phyloP scores from a whole-genome alignment of 1,139 yeast species.

The Suhomyces choctaworum region DNA sequence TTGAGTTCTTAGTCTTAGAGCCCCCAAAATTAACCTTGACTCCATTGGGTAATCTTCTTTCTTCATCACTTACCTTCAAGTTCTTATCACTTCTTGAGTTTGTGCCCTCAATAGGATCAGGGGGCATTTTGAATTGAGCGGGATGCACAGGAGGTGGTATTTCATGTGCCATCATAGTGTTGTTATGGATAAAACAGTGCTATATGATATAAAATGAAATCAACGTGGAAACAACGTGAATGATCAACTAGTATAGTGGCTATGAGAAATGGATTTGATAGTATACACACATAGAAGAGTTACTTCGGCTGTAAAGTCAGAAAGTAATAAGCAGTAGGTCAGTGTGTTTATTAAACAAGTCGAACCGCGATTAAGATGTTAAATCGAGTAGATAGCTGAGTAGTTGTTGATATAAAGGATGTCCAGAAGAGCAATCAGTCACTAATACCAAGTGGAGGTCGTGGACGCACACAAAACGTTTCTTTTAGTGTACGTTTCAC shows the following conservation, averaged over 20 bases:
- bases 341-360: too few relatives aligned
- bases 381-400: too few relatives aligned
- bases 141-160: constrained; percentile 30
- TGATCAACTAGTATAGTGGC: too few relatives aligned
- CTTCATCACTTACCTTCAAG: constrained; percentile 19
- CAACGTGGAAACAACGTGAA: constrained; percentile 10
- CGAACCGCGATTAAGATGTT: too few relatives aligned
- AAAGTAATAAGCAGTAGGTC: too few relatives aligned
- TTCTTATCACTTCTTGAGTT: constrained; percentile 12
- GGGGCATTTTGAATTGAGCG: constrained; percentile 11
- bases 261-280: not conserved
- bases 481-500: constrained; percentile 3
- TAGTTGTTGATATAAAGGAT: not conserved
- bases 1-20: constrained; percentile 11
- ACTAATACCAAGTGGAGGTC: not conserved
- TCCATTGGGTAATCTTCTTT: constrained; percentile 43
- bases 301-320: too few relatives aligned
- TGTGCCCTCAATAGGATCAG: constrained; percentile 3
- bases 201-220: constrained; percentile 4
- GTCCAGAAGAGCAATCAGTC: constrained; percentile 1
- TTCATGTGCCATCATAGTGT: constrained; percentile 45
- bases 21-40: constrained; percentile 43
- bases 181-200: constrained; percentile 1
- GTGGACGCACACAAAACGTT: constrained; percentile 8
- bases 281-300: not conserved